Evolutionary conservation across 78 protist species (phyloP), one percentile per base, ranked within the genome.

Genomic region (slime mould (Dictyostelium discoideum)): DNA sequence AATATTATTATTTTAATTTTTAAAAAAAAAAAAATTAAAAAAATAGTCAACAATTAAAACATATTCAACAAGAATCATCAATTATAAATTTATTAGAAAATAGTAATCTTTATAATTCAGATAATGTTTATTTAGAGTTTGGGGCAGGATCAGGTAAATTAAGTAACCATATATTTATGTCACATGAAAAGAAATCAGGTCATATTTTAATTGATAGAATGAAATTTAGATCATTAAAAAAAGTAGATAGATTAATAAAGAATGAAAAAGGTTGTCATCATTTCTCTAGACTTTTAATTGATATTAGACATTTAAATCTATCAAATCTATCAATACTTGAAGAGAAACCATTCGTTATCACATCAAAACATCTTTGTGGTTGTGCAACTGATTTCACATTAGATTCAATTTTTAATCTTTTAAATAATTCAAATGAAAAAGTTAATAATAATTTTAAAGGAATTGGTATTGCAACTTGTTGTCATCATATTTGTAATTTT

Each of bases 41-140:
- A 32, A 32, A 32, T 32, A 42, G 82, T 16, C 63, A 42, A 44
- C 74, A 22, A 22, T 39, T 82, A 82, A 90, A 90, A 69, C 95
- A 90, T 73, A 82, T 90, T 44, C 81, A 90, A 90, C 95, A 90
- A 82, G 95, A 90, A 46, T 90, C 95, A 67, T 90, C 89, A 46
- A 82, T 90, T 20, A 48, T 90, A 16, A 37, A 81, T 60, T 14
- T 90, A n/a, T 20, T 90, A n/a, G 89, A 90, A 29, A 46, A 1
- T 0, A 74, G 46, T 26, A 39, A 63, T 20, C 48, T 90, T 26
- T 44, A 81, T 29, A 9, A 32, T 18, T 24, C 74, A 10, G 84
- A 90, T 11, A 72, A 80, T 54, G 37, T 90, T 7, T 90, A 73
- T 54, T 73, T 90, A 48, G 95, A 90, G 18, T 90, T 90, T 90